Evolutionary conservation across 2,329 filamentous ascomycete genomes (phyloP).

Genomic region (Nemania sp.): DNA sequence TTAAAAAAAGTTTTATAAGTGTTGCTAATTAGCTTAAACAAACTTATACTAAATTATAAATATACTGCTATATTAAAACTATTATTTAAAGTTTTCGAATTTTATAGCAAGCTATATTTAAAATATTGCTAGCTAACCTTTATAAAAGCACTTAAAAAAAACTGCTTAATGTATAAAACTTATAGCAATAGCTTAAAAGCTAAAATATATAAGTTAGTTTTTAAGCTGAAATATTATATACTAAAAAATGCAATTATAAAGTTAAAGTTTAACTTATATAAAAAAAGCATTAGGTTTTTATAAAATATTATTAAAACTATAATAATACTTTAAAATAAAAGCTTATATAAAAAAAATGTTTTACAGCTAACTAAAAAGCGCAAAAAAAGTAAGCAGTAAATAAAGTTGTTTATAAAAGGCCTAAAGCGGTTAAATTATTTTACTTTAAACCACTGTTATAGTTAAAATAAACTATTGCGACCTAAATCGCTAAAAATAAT

Average conservation of each 20-base stretch:
- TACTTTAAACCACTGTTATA: no score
- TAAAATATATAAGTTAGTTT: background rate
- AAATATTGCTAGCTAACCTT: background rate
- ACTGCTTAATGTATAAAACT: background rate
- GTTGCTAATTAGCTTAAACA: background rate
- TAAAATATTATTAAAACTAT: conserved; percentile 4
- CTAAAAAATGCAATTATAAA: background rate
- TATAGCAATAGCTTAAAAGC: background rate
- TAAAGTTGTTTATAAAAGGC: background rate
- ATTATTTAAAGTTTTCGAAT: background rate
- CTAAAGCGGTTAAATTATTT: no score
- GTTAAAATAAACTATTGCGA: background rate
- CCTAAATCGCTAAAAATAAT: no score
- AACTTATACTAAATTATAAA: conserved; percentile 4
- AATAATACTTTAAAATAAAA: background rate
- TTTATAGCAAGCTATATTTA: background rate
- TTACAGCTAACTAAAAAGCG: background rate
- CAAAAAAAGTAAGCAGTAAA: background rate
- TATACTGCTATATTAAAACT: background rate
- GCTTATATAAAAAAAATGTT: background rate
- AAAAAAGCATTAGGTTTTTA: conserved; percentile 1
- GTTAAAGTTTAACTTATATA: conserved; percentile 5
- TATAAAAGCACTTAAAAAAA: background rate
- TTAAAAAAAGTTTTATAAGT: background rate
- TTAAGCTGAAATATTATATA: background rate